phyloP scores from a whole-genome alignment of 2,329 filamentous ascomycete genomes.

The Pseudopithomyces maydicus region DNA sequence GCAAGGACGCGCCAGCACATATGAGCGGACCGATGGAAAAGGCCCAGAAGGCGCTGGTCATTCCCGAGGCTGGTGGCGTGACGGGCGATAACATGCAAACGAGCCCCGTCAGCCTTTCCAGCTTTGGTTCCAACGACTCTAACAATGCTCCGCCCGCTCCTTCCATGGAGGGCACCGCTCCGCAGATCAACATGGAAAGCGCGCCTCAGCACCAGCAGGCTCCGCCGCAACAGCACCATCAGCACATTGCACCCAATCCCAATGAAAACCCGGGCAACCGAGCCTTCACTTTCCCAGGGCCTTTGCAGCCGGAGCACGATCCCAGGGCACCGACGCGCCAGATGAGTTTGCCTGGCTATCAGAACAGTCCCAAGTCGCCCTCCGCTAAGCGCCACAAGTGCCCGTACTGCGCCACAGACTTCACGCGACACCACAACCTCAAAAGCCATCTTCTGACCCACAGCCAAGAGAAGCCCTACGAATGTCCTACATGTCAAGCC shows the following conservation, averaged over 20 bases:
- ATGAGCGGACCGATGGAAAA: slow-evolving; percentile 56
- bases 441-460: slow-evolving; percentile 97
- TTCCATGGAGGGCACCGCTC: slow-evolving; percentile 55
- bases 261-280: slow-evolving; percentile 53
- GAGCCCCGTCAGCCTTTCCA: slow-evolving; percentile 59
- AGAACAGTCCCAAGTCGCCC: slow-evolving; percentile 69
- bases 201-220: slow-evolving; percentile 45
- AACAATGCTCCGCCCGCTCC: slow-evolving; percentile 53
- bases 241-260: slow-evolving; percentile 42
- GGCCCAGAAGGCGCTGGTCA: slow-evolving; percentile 54
- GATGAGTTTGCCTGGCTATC: slow-evolving; percentile 64
- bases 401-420: slow-evolving; percentile 94
- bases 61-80: slow-evolving; percentile 49
- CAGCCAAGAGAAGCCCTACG: slow-evolving; percentile 96
- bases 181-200: slow-evolving; percentile 49
- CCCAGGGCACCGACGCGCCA: slow-evolving; percentile 60
- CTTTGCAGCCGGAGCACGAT: slow-evolving; percentile 54
- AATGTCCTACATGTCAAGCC: slow-evolving; percentile 90
- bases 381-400: slow-evolving; percentile 93
- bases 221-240: slow-evolving; percentile 27
- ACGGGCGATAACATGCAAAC: slow-evolving; percentile 55
- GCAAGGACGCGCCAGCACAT: slow-evolving; percentile 50
- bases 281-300: slow-evolving; percentile 68
- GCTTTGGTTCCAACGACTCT: slow-evolving; percentile 59
- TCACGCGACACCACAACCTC: slow-evolving; percentile 95